Evolutionary conservation across 108 stramenopile genomes (phyloP).

Genomic region (Stephanodiscus minutulus): DNA sequence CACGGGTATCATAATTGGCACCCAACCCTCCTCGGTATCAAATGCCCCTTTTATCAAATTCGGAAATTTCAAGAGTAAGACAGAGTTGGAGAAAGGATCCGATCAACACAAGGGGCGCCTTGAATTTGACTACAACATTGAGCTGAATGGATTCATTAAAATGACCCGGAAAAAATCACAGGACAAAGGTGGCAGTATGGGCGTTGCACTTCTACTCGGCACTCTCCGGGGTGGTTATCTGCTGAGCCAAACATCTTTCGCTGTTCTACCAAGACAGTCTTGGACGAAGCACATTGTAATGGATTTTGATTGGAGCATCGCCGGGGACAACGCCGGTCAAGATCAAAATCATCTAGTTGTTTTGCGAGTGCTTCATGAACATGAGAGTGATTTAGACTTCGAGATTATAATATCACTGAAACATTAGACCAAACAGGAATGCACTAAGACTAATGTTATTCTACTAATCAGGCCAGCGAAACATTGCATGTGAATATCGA

Average conservation of each 20-base stretch:
- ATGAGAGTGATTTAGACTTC: conserved; percentile 20
- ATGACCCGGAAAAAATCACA: conserved; percentile 7
- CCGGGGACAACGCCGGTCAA: conserved; percentile 24
- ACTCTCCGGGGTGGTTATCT: conserved; percentile 33
- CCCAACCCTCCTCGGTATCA: neutral
- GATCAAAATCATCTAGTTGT: conserved; percentile 14
- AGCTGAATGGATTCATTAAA: conserved; percentile 5
- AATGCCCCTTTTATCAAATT: conserved; percentile 13
- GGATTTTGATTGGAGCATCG: conserved; percentile 37
- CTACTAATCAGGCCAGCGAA: neutral
- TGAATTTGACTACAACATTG: conserved; percentile 19
- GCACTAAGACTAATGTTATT: neutral
- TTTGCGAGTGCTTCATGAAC: conserved; percentile 38
- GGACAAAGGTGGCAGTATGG: conserved; percentile 4
- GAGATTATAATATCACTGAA: conserved; percentile 20
- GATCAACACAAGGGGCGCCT: conserved; percentile 8
- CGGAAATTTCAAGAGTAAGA: conserved; percentile 13
- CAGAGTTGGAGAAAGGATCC: conserved; percentile 16
- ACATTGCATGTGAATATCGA: neutral
- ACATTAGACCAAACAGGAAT: neutral
- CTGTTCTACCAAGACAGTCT: conserved; percentile 6
- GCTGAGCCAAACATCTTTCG: conserved; percentile 26
- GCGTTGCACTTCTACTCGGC: conserved; percentile 20
- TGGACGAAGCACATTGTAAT: conserved; percentile 22
- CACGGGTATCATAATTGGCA: conserved; percentile 18